Conservation (phyloP, 176 grass and related monocot genomes). For the Tuctoria greenei region DNA sequence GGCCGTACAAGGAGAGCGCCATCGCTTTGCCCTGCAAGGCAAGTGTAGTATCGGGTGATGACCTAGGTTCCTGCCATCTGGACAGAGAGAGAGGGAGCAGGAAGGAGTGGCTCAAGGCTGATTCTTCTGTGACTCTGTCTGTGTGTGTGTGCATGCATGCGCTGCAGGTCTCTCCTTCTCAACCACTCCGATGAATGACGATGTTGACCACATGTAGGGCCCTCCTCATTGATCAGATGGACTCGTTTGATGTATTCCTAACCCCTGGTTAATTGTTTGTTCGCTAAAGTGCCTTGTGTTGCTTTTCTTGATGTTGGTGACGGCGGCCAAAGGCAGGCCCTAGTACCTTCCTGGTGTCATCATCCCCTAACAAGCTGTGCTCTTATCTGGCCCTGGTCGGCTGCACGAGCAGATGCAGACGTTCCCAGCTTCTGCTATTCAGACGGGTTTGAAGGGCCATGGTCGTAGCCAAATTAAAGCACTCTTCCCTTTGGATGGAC, state of each 20-base stretch:
- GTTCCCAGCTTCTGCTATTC: constrained; percentile 9
- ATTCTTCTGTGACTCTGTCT: not conserved
- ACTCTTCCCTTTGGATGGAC: not conserved
- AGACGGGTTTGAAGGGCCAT: constrained; percentile 30
- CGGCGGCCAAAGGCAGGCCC: constrained; percentile 9
- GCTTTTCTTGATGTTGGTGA: constrained; percentile 50
- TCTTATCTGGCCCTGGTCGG: constrained; percentile 40
- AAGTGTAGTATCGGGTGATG: not conserved
- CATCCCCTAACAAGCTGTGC: constrained; percentile 51
- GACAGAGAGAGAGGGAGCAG: constrained; percentile 14
- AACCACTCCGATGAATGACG: constrained; percentile 31
- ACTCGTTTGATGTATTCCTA: constrained; percentile 4
- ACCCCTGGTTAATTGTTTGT: constrained; percentile 11
- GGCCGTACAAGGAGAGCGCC: constrained; percentile 8
- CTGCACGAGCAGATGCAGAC: constrained; percentile 12
- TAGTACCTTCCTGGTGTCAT: constrained; percentile 44
- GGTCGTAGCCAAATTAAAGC: not conserved
- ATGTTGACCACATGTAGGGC: constrained; percentile 32
- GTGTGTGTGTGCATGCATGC: constrained; percentile 37
- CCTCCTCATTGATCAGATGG: constrained; percentile 9
- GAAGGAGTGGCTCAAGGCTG: constrained; percentile 69
- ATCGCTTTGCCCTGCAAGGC: constrained; percentile 26
- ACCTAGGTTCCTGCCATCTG: constrained; percentile 8
- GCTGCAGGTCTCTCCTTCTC: constrained; percentile 17
- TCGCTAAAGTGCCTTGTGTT: not conserved